Conservation (phyloP, 768 basidiomycete genomes). For the Botryobasidium botryosum region DNA sequence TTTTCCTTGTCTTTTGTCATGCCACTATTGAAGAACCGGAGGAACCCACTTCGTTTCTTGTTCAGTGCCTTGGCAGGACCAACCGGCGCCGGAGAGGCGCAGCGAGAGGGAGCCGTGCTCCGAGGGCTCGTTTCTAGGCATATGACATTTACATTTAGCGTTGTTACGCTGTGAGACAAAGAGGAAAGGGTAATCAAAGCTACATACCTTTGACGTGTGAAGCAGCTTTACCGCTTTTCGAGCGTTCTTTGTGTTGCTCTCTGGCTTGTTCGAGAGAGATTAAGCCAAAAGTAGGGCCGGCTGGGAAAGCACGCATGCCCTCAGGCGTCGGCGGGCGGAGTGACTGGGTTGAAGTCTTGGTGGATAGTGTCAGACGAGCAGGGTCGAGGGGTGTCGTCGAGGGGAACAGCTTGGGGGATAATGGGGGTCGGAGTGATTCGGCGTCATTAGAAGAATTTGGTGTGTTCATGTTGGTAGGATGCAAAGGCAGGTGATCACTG, state of each 20-base stretch:
- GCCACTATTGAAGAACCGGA: background rate
- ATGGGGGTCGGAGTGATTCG: too few species aligned
- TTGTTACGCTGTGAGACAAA: background rate
- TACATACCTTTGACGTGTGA: background rate
- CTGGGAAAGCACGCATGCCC: constrained; percentile 8
- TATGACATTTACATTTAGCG: background rate
- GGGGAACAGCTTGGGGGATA: too few species aligned
- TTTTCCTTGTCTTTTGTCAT: too few species aligned
- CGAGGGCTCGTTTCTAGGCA: background rate
- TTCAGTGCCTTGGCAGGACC: background rate
- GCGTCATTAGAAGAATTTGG: too few species aligned
- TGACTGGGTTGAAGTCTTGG: too few species aligned
- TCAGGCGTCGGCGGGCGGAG: background rate
- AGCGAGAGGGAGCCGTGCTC: background rate
- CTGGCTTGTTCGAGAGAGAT: constrained; percentile 9
- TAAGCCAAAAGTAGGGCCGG: constrained; percentile 4
- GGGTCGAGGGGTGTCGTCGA: too few species aligned
- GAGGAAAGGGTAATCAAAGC: background rate
- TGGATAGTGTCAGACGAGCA: too few species aligned
- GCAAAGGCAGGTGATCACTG: too few species aligned
- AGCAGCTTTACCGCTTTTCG: background rate
- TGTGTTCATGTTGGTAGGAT: too few species aligned
- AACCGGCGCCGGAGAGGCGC: background rate
- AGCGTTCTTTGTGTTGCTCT: constrained; percentile 3
- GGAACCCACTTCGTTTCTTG: constrained; percentile 1